Base-by-base conservation (phyloP, 257 asterid species). In the Solanum sejunctum region DNA sequence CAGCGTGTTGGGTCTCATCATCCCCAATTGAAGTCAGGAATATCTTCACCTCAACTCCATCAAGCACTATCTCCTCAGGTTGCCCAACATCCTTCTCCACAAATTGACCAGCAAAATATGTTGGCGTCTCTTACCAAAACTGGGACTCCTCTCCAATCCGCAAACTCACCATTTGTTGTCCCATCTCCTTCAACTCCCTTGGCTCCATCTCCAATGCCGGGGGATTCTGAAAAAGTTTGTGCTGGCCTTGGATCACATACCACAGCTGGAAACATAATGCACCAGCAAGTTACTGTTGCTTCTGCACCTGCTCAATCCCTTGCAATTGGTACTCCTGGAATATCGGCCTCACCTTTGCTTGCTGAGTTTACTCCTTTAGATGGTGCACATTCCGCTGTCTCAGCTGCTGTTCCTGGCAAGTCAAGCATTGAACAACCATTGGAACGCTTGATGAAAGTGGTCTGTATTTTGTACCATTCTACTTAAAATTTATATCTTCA, bases 271-370 rank as follows among this genome's bases (percentile, higher is more conserved):
- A 93, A 90, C 72, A 88, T 86, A 78, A 85, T 89, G 86, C 93
- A 88, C 58, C 95, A 87, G 63, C 92, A 93, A 80, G 88, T 89
- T 72, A 63, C 91, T 89, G 92, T 89, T 81, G 92, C 89, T 82
- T 86, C 94, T n/a, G 86, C 90, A 80, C 91, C 93, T 47, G 95
- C 90, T 49, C 99, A 95, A 70, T 95, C 99, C 71, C 92, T 94
- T 87, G 97, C 97, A 32, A 94, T 95, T 85, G 99, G 97, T 84
- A 95, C 99, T 70, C 99, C 99, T 51, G 99, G 99, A 88, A 95
- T 95, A 89, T 95, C 99, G 26, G 97, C 99, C 60, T 95, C 99
- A 32, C 99, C 99, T 86, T 90, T 95, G 88, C 95, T 95, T 80
- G 98, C 97, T 55, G 99, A 95, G 85, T 92, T 92, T 84, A 92